Percentiles rank a stretch among this genome's conserved stretches.
phyloP scores from a whole-genome alignment of 495 filamentous ascomycete genomes.

The Neurospora terricola region DNA sequence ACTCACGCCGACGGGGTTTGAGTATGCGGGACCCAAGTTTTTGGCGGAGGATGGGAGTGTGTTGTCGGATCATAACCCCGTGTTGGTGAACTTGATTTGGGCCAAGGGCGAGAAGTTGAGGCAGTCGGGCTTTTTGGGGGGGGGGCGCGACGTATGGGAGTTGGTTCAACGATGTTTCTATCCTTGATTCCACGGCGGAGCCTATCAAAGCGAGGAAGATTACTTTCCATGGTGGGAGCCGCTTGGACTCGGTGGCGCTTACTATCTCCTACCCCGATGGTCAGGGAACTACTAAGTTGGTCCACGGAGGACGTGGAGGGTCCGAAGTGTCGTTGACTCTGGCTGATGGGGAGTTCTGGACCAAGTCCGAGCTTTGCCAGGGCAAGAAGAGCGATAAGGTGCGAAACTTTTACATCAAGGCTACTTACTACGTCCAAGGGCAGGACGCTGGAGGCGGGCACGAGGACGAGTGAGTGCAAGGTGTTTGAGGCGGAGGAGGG shows the following conservation, averaged over 20 bases:
- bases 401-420: conserved; percentile 47
- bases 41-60: conserved; percentile 40
- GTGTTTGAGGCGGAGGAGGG: conserved; percentile 40
- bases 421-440: conserved; percentile 43
- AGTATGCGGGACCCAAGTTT: conserved; percentile 42
- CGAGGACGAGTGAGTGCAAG: conserved; percentile 37
- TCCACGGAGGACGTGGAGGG: conserved; percentile 48
- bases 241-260: conserved; percentile 43
- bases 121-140: too few species aligned
- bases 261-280: conserved; percentile 23
- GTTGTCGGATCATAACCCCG: conserved; percentile 53
- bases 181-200: conserved; percentile 19
- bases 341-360: conserved; percentile 37
- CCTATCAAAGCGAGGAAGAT: conserved; percentile 25
- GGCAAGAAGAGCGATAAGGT: conserved; percentile 38
- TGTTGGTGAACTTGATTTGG: conserved; percentile 46
- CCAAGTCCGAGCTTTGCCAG: conserved; percentile 40
- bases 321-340: conserved; percentile 34
- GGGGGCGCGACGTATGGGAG: conserved; percentile 34
- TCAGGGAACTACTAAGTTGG: conserved; percentile 27
- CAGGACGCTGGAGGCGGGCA: conserved; percentile 37
- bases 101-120: too few species aligned
- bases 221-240: conserved; percentile 36
- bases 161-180: conserved; percentile 47
- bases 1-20: conserved; percentile 32